Base-by-base conservation (phyloP, 805 yeast genomes). In the Ogataea nonfermentans region DNA sequence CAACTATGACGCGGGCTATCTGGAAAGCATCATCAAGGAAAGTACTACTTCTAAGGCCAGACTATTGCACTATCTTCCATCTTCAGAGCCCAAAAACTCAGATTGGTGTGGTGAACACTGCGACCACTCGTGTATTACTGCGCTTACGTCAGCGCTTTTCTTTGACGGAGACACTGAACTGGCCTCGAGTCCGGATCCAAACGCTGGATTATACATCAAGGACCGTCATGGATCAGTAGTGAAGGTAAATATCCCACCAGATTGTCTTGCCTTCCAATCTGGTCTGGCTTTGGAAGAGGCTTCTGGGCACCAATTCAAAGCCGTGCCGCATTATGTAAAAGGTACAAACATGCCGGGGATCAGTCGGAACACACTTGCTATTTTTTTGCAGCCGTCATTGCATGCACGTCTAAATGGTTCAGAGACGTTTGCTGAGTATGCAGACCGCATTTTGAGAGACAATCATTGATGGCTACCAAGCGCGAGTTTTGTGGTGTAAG, bases 91-190 rank as follows among this genome's bases (percentile, higher is more conserved):
- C 1, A 41, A 32, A 7, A 61, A 57, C 10, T 66, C 59, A 38
- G 68, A 66, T 29, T 78, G 84, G 84, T 78, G 84, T 55, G 82
- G 81, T 0, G 79, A 76, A 48, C 84, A 78, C 51, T 47, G 68
- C 29, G 84, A 78, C 53, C 83, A 78, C 47, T 73, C 79, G 4
- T 76, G 82, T 51, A 57, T 78, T 15, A 78, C 84, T 1, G 83
- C 78, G 0, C 59, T 78, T 13, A 76, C 81, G 1, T 70, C 79
- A 15, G 81, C 81, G 9, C 53, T 74, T 49, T 76, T 66, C 43
- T 44, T 74, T 11, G 69, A 72, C 40, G 76, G 73, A 40, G 46
- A 58, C 26, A 43, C 24, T 37, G 43, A 38, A 7, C 47, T 71
- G 6, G 61, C 50, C 12, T n/a, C 29, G 9, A 55, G 60, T 14